Evolutionary conservation across 371 early-diverging fungal genomes (phyloP), one percentile per base, ranked within the genome.

Genomic region (Mucor indicus): DNA sequence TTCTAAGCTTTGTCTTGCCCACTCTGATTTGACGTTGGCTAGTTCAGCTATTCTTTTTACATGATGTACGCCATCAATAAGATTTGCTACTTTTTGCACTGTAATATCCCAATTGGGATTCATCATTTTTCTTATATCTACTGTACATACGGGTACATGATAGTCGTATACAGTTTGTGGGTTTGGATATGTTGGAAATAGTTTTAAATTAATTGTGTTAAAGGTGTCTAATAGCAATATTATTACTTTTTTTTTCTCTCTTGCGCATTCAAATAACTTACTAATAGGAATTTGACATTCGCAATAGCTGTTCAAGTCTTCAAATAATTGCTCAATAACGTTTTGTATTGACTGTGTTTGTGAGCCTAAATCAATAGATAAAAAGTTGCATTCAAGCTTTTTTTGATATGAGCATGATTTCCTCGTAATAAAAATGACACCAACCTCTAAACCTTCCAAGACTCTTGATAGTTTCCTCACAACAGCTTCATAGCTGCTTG

Each of bases 281-380:
- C 92, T 84, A 19, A 93, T 86, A 8, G 90, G 84, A 23, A 94
- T 91, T 55, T 88, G 89, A 51, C 90, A 90, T 72, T 94, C 95
- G 38, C 85, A 80, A 54, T 91, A 90, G 36, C 80, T 81, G 52
- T 92, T 92, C 24, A 92, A 67, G 62, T 91, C 91, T 57, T 94
- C 92, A 49, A 88, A 69, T 13, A 92, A 51, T 48, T 94, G 91
- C 41, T 91, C 92, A 54, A 94, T 87, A 7, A 92, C 78, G 49
- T 87, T 86, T 33, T 86, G 82, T 42, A 93, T 67, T 1, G 76
- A 45, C 24, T 62, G 52, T 10, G 59, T 32, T 36, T 70, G 30
- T 7, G 62, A 51, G 13, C 54, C 55, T 12, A 46, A 63, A 19
- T 69, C 62, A 41, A 80, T 72, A 21, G 75, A 79, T 6, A 93